Conservation (phyloP, 1,284 basidiomycete genomes). For the Ceratobasidium sp. region DNA sequence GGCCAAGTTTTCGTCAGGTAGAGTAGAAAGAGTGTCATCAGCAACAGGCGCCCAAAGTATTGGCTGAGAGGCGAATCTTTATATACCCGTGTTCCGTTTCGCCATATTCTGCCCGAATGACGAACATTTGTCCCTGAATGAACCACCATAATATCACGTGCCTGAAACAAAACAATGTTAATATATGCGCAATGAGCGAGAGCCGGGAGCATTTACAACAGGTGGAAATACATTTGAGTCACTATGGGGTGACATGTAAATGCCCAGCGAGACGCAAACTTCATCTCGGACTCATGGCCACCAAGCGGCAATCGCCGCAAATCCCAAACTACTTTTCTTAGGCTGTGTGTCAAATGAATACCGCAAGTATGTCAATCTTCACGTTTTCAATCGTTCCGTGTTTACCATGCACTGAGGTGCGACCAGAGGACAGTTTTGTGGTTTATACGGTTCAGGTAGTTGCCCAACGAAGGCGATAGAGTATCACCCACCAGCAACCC, state of each 20-base stretch:
- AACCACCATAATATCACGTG: too few relatives aligned
- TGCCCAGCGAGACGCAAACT: too few relatives aligned
- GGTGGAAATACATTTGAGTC: too few relatives aligned
- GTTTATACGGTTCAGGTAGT: background rate
- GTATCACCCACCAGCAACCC: background rate
- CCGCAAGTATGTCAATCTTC: background rate
- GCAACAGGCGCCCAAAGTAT: background rate
- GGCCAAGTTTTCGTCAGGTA: background rate
- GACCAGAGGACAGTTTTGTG: background rate
- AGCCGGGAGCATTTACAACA: too few relatives aligned
- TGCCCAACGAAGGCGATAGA: background rate
- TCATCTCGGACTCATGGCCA: constrained; percentile 2
- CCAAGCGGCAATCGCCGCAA: too few relatives aligned
- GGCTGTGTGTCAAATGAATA: background rate
- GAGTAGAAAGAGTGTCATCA: background rate
- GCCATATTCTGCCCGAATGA: constrained; percentile 27
- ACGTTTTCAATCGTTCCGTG: background rate
- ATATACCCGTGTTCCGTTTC: background rate
- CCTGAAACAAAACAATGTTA: too few relatives aligned
- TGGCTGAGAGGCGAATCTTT: background rate
- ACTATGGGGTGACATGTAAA: too few relatives aligned
- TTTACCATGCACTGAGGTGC: background rate
- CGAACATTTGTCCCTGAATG: constrained; percentile 11
- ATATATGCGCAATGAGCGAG: too few relatives aligned
- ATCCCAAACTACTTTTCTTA: too few relatives aligned